These are phyloP conservation scores for Brasilioporus rufonigricans DNA, from an alignment of 768 basidiomycete genomes.

Conservation along the genomic window DNA sequence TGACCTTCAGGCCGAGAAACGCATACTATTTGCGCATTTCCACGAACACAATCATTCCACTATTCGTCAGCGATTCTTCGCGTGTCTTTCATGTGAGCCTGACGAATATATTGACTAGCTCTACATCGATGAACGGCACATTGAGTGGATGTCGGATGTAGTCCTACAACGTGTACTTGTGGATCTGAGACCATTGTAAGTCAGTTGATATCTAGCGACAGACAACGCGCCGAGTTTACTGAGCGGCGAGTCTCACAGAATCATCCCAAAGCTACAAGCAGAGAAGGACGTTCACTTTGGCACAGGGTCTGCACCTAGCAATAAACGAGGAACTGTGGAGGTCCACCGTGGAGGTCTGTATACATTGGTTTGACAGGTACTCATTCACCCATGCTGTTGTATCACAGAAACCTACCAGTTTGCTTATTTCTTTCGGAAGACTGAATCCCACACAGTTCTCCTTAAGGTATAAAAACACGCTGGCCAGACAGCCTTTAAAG, in stretches of 20 bases:
- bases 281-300: constrained; percentile 50
- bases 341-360: constrained; percentile 77
- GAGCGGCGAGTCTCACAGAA: constrained; percentile 38
- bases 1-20: constrained; percentile 73
- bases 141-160: constrained; percentile 87
- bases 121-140: constrained; percentile 85
- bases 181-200: constrained; percentile 72
- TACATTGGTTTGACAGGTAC: not conserved
- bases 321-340: constrained; percentile 72
- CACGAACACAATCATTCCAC: constrained; percentile 65
- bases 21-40: constrained; percentile 83
- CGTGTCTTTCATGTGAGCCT: not conserved
- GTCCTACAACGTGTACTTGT: constrained; percentile 78
- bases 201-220: constrained; percentile 16
- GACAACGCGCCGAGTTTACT: not conserved
- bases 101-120: constrained; percentile 41
- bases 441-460: constrained; percentile 77
- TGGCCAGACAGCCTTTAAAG: not conserved
- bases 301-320: constrained; percentile 37
- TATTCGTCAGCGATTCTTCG: constrained; percentile 54
- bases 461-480: constrained; percentile 58
- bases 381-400: constrained; percentile 4
- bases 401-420: constrained; percentile 80
- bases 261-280: constrained; percentile 61
- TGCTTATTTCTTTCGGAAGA: constrained; percentile 84